Conservation (phyloP, 179 eudicot species). For the Actinidia polygama region DNA sequence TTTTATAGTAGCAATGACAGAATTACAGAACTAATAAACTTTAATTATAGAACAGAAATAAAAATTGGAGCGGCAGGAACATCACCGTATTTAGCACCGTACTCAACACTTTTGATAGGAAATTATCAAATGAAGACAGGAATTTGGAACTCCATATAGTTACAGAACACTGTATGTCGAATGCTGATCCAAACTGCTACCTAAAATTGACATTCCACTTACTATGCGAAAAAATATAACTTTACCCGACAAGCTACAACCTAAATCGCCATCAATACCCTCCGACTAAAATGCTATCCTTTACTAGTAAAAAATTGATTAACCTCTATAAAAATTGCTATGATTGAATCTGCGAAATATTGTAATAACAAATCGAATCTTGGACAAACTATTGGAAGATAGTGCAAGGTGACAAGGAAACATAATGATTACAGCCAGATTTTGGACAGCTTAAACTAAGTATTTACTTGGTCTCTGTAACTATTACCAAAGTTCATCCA, state of each 20-base stretch:
- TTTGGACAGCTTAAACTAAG: neutral
- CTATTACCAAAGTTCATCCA: neutral
- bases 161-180: neutral
- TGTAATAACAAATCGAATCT: neutral
- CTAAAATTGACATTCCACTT: neutral
- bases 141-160: neutral
- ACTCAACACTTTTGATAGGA: neutral
- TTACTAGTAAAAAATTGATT: neutral
- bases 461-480: neutral
- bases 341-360: neutral
- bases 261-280: neutral
- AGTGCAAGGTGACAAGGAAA: neutral
- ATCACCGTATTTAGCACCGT: neutral
- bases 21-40: neutral
- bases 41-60: neutral
- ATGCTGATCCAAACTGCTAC: neutral
- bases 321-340: neutral
- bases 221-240: neutral
- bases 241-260: neutral
- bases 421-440: neutral
- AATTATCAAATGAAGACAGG: neutral
- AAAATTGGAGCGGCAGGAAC: neutral
- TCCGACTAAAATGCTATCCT: neutral
- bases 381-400: neutral
- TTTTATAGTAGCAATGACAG: neutral